Evolutionary conservation across 768 basidiomycete species (phyloP).

Genomic region (Favolaschia claudopus): DNA sequence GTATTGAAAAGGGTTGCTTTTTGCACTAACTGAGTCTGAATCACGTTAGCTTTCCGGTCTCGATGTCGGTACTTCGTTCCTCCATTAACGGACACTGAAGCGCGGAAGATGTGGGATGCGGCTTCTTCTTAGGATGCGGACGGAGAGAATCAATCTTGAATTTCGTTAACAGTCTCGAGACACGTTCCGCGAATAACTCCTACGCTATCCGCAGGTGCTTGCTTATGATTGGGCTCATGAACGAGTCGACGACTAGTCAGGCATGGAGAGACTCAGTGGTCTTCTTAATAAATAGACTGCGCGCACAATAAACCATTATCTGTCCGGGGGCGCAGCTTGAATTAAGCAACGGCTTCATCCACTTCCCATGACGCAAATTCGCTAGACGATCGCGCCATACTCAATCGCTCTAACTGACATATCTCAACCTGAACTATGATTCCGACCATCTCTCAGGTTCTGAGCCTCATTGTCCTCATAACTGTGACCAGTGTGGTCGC

Average conservation of each 20-base stretch:
- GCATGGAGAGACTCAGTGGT: too few relatives aligned
- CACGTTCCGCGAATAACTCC: too few relatives aligned
- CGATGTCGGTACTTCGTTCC: slow-evolving; percentile 84
- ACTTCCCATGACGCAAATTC: slow-evolving; percentile 17
- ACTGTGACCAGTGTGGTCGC: neutral
- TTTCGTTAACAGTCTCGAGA: too few relatives aligned
- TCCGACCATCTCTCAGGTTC: neutral
- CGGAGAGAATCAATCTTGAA: neutral
- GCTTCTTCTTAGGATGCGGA: slow-evolving; percentile 35
- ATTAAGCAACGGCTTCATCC: too few relatives aligned
- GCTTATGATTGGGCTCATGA: too few relatives aligned
- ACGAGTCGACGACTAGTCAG: too few relatives aligned
- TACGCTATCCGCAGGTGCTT: too few relatives aligned
- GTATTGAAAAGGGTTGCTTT: slow-evolving; percentile 49
- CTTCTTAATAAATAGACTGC: too few relatives aligned
- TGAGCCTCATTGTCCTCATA: neutral
- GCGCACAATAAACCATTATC: too few relatives aligned
- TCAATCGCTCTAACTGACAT: neutral
- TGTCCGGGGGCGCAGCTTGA: too few relatives aligned
- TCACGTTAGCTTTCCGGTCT: slow-evolving; percentile 68
- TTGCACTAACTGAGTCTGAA: neutral
- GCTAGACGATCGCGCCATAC: neutral
- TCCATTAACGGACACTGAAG: slow-evolving; percentile 64
- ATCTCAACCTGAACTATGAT: neutral
- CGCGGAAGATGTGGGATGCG: slow-evolving; percentile 62